Evolutionary conservation across 306 rosid species (phyloP).

Genomic region (Astragalus membranaceus): DNA sequence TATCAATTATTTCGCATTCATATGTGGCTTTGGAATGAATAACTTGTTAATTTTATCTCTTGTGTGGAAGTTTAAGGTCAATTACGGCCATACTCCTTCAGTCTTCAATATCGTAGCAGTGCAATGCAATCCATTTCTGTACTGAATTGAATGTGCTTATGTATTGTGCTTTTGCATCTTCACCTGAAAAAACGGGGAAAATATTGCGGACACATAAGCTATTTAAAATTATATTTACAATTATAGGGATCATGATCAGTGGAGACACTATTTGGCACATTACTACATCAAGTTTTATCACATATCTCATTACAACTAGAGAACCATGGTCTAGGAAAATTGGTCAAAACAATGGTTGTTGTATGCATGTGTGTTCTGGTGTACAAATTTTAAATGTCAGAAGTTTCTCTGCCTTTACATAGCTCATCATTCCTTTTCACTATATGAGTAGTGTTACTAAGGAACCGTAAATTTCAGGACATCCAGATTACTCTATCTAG

Average conservation of each 20-base stretch:
- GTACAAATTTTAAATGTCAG: not conserved
- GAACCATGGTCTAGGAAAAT: not conserved
- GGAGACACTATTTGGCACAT: not conserved
- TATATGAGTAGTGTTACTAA: too few relatives aligned
- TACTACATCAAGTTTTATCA: not conserved
- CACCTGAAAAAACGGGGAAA: too few relatives aligned
- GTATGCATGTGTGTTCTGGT: not conserved
- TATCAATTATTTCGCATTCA: constrained; percentile 7
- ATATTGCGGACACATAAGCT: too few relatives aligned
- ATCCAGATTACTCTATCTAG: too few relatives aligned
- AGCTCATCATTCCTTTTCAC: too few relatives aligned
- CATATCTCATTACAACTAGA: not conserved
- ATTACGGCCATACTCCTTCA: constrained; percentile 71
- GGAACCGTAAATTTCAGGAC: too few relatives aligned
- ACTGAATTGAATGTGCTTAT: too few relatives aligned
- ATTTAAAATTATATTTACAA: too few relatives aligned
- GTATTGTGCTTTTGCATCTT: too few relatives aligned
- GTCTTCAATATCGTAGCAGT: constrained; percentile 77
- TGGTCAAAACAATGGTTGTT: not conserved
- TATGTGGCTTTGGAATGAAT: constrained; percentile 1
- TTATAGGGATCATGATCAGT: too few relatives aligned
- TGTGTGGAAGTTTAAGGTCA: constrained; percentile 21
- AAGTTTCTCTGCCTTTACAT: not conserved
- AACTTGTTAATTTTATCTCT: constrained; percentile 7
- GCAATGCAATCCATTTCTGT: constrained; percentile 84